phyloP scores from a whole-genome alignment of 192 early-diverging fungal genomes.

The Backusella westeae region DNA sequence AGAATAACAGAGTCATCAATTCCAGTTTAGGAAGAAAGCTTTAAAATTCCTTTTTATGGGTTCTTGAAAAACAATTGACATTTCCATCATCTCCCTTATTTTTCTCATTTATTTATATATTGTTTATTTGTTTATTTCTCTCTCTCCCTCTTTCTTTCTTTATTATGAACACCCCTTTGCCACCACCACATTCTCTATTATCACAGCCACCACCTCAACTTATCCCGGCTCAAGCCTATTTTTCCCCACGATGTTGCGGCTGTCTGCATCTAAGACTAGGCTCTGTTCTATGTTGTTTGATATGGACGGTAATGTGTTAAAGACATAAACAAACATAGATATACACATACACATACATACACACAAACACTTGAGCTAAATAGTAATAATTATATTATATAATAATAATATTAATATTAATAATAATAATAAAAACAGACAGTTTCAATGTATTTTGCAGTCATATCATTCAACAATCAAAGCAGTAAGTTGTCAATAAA shows the following conservation, averaged over 20 bases:
- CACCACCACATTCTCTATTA: neutral
- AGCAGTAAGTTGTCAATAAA: constrained; percentile 18
- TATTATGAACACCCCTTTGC: constrained; percentile 4
- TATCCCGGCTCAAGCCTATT: neutral
- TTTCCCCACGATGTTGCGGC: constrained; percentile 28
- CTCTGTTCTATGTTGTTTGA: constrained; percentile 14
- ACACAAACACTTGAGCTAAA: neutral
- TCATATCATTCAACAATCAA: constrained; percentile 28
- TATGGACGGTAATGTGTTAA: constrained; percentile 32
- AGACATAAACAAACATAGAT: neutral
- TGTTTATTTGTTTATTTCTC: neutral
- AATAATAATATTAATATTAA: neutral
- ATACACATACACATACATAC: neutral
- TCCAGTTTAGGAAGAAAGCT: constrained; percentile 20
- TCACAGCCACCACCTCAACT: neutral
- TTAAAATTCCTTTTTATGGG: neutral
- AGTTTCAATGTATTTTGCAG: constrained; percentile 33
- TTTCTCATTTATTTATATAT: constrained; percentile 1
- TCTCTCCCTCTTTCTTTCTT: constrained; percentile 1
- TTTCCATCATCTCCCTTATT: constrained; percentile 1
- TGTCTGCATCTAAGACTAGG: constrained; percentile 28
- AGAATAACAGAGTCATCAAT: constrained; percentile 41
- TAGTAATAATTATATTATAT: neutral
- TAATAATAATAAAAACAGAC: constrained; percentile 8
- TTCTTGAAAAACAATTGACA: neutral